These are phyloP conservation scores for Achaetomiella virescens DNA, from an alignment of 495 filamentous ascomycete genomes.

Conservation along the genomic window DNA sequence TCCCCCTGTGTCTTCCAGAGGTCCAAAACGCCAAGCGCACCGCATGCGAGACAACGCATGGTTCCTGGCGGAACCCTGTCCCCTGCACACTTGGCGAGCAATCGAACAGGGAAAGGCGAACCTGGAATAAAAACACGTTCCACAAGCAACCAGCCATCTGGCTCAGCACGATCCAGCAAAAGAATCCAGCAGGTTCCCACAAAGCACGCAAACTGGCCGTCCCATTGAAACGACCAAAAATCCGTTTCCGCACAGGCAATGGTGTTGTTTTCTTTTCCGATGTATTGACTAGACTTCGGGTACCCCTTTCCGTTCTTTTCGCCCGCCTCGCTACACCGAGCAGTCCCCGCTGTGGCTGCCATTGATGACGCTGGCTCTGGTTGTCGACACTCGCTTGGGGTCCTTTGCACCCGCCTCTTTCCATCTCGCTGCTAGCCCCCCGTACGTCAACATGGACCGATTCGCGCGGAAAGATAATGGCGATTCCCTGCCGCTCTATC, in stretches of 20 bases:
- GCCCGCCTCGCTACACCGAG: neutral
- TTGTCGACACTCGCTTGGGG: conserved; percentile 20
- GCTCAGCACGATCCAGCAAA: neutral
- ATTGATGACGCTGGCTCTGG: conserved; percentile 23
- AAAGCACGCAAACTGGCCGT: neutral
- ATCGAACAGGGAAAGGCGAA: neutral
- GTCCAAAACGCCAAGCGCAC: conserved; percentile 2
- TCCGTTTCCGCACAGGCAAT: neutral
- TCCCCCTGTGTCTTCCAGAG: too few relatives aligned
- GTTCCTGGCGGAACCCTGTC: neutral
- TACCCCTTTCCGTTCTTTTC: neutral
- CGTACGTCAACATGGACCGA: conserved; percentile 24
- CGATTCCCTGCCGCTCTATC: conserved; percentile 35
- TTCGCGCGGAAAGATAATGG: conserved; percentile 27
- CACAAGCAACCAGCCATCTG: conserved; percentile 18
- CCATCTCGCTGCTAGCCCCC: neutral
- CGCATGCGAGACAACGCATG: neutral
- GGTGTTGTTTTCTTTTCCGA: conserved; percentile 10
- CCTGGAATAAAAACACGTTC: conserved; percentile 26
- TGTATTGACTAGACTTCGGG: conserved; percentile 14
- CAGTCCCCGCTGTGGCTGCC: neutral
- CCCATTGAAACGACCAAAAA: conserved; percentile 8
- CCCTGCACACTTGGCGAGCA: neutral
- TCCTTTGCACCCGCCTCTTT: conserved; percentile 19
- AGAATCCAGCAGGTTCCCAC: conserved; percentile 3